Evolutionary conservation across 257 asterid species (phyloP), one percentile per base, ranked within the genome.

Genomic region (Solanum rostratum): DNA sequence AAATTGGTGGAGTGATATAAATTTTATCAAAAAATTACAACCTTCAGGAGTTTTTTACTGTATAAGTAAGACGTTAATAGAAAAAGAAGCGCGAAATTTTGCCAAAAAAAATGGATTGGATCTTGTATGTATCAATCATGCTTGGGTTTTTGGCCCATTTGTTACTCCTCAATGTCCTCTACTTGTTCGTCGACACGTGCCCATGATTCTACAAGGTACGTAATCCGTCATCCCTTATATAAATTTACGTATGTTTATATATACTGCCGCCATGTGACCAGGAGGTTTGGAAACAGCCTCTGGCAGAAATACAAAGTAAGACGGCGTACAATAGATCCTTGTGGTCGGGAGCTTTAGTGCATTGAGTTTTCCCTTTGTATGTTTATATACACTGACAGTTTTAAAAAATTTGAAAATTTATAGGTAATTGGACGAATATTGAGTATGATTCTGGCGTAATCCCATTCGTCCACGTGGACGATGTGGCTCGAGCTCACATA

Each of bases 1-100:
- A 79, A 54, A 19, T 74, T 12, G 50, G 1, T 90, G 93, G 95
- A 90, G 86, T 9, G 92, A 92, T 59, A 65, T 84, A 1, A 91
- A 89, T 86, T 82, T 41, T 50, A 41, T 88, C 6, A 78, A 88
- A 59, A 71, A 19, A 2, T 12, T 81, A 16, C 63, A 74, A 10
- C 54, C 79, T 41, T 20, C 22, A 5, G 79, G 79, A 7, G 3
- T 5, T 20, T 41, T 41, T 70, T 70, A 70, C 49, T 69, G 52
- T 18, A 39, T 69, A 39, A 19, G 3, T 69, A 69, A 69, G 49
- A 69, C 52, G 0, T 39, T 69, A 8, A 69, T 69, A 19, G 79
- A 69, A 19, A 69, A 39, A 69, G 29, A 10, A 41, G 79, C 49
- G 10, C 19, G 41, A 70, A n/a, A 70, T 70, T 70, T 70, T 20